Base-by-base conservation (phyloP, 306 rosid species). In the Boehmeria nivea region DNA sequence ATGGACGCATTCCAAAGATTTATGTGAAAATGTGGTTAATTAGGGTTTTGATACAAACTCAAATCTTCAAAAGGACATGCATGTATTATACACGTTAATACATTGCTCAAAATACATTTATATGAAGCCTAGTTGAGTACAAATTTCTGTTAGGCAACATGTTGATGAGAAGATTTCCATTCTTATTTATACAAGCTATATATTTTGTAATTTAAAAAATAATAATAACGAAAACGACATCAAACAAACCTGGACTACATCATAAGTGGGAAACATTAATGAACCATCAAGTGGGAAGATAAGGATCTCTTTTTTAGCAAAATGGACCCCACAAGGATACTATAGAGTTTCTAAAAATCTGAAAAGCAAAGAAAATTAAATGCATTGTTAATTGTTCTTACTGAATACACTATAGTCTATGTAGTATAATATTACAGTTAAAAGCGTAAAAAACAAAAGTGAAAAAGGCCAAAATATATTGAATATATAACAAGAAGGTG, bases 391-490 rank as follows among this genome's bases (percentile, higher is more conserved):
- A n/a, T n/a, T n/a, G 42, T 43, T 53, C 38, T 16, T 42, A 16
- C 12, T 13, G 2, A 13, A n/a, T 27, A 40, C 46, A 39, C 4
- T 15, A 42, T 9, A 6, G 9, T 31, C 8, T 2, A 4, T 31
- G 9, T 10, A 31, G n/a, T n/a, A n/a, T n/a, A 31, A 31, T 31
- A 31, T 39, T 5, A 61, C 12, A 50, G 20, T 59, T 43, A 27
- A 43, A 67, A 44, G 43, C 25, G n/a, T n/a, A n/a, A n/a, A n/a
- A n/a, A n/a, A 11, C 19, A 53, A 67, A 27, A 31, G 49, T 27
- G 13, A 22, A 23, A 19, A 20, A 19, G 20, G 51, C n/a, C n/a
- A n/a, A n/a, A n/a, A n/a, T n/a, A n/a, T n/a, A n/a, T n/a, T n/a
- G n/a, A n/a, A n/a, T n/a, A n/a, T n/a, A n/a, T n/a, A n/a, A n/a